Conservation (phyloP, 768 basidiomycete species). For the Auricularia auricula-judae region DNA sequence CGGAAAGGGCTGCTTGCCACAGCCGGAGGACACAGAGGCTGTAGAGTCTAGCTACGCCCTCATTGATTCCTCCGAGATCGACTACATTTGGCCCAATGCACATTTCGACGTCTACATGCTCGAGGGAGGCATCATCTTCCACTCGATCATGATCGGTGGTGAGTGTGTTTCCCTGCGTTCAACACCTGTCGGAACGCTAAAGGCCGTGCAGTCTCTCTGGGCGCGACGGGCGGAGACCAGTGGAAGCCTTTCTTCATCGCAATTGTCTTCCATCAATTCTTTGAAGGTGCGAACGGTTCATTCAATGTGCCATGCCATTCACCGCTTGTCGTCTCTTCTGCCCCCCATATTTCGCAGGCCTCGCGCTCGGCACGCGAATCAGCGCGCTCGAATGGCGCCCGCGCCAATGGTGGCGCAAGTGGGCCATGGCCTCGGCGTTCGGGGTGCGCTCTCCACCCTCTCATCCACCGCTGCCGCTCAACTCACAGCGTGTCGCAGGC, state of each 20-base stretch:
- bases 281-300: too few species aligned
- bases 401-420: conserved; percentile 76
- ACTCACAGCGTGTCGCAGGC: too few species aligned
- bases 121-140: not conserved
- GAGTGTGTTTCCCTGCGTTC: not conserved
- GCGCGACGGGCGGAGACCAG: not conserved
- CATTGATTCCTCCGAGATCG: not conserved
- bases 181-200: not conserved
- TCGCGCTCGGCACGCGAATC: not conserved
- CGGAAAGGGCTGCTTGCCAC: not conserved
- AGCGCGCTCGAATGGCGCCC: not conserved
- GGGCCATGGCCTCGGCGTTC: conserved; percentile 44
- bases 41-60: not conserved
- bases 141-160: not conserved
- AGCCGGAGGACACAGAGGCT: not conserved
- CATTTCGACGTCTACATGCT: not conserved
- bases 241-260: not conserved
- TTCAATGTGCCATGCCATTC: too few species aligned
- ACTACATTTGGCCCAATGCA: not conserved
- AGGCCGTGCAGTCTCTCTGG: not conserved
- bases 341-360: not conserved
- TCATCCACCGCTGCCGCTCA: conserved; percentile 26
- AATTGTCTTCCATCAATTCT: not conserved
- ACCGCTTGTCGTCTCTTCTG: too few species aligned
- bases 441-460: conserved; percentile 50